Percentiles rank a stretch among this genome's conserved stretches.
These are phyloP conservation scores for Globisporangium mamillatum DNA, from an alignment of 352 stramenopile genomes.

Conservation along the genomic window DNA sequence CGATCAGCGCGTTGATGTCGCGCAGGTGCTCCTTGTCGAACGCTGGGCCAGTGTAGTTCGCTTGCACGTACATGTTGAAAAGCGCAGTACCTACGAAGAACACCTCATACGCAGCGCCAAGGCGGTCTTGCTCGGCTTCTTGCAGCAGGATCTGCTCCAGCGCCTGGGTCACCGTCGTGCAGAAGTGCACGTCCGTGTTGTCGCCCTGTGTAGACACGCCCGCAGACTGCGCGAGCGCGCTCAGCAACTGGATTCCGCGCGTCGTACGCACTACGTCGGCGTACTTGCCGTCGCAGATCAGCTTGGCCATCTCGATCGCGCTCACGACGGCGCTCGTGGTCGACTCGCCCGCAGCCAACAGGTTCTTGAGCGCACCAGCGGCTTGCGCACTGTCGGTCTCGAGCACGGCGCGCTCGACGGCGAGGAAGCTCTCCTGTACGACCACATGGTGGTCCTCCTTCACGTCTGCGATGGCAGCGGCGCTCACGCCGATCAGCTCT, in stretches of 20 bases:
- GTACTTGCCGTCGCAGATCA: constrained; percentile 63
- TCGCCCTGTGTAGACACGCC: constrained; percentile 21
- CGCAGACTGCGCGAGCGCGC: constrained; percentile 16
- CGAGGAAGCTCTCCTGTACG: constrained; percentile 34
- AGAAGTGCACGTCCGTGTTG: constrained; percentile 38
- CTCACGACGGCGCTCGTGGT: constrained; percentile 12
- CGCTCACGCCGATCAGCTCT: constrained; percentile 56
- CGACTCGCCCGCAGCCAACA: constrained; percentile 1
- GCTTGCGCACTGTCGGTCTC: constrained; percentile 42
- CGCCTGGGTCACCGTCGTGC: constrained; percentile 32
- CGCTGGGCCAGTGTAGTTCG: constrained; percentile 79
- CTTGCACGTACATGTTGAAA: constrained; percentile 78
- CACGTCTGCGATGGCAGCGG: constrained; percentile 34
- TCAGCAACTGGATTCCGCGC: constrained; percentile 32
- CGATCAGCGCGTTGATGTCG: constrained; percentile 42
- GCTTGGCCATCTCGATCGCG: constrained; percentile 45
- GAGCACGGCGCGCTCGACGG: constrained; percentile 54
- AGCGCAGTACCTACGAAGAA: constrained; percentile 59
- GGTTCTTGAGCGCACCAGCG: constrained; percentile 17
- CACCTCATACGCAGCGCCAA: constrained; percentile 51
- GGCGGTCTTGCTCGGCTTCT: constrained; percentile 27
- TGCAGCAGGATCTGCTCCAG: constrained; percentile 46
- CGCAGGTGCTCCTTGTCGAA: constrained; percentile 48
- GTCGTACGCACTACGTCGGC: constrained; percentile 48
- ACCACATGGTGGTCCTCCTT: constrained; percentile 37